Base-by-base conservation (phyloP, 331 rosid species). In the Telfairia occidentalis region DNA sequence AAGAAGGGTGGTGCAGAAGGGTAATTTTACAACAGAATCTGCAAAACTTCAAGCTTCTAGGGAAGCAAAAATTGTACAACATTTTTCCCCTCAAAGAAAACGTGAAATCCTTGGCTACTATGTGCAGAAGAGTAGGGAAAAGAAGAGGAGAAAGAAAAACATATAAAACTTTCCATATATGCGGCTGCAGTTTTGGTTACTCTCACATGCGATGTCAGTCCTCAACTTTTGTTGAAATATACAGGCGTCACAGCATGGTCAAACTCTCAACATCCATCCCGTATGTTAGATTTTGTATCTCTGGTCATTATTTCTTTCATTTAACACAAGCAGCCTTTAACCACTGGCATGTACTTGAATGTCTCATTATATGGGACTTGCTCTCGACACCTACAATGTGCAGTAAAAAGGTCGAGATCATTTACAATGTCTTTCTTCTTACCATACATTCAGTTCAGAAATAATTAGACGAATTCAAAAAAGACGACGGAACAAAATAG, bases 281-380 rank as follows among this genome's bases (percentile, higher is more conserved):
- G 23, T 18, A 19, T 30, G 77, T 73, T 73, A 73, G 77, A 34
- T 11, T 73, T 19, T 49, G 63, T 49, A 52, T 26, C 58, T 69
- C 37, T 43, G 64, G 38, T 32, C 34, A 70, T 28, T 16, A 28
- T 45, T 38, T 21, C 2, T 37, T 65, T 64, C 30, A 35, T 12
- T 53, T 65, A 46, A 53, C 75, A 46, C 40, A 28, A 65, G n/a
- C 38, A 26, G 28, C 49, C 67, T n/a, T 67, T 55, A 23, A 72
- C 52, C 26, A 43, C 34, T 26, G 16, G 71, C 73, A 5, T 9
- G 10, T 21, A 61, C 32, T 16, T 65, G 6, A 16, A 43, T 40
- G 23, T 80, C 61, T 52, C 42, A 5, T 54, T 73, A 89, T 72
- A 84, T 78, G 46, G 90, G 92, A 60, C 92, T 86, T 73, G 86